A percentile compares a stretch with the other conserved stretches of the same genome.
phyloP scores from a whole-genome alignment of 805 yeast genomes.

The Candida vartiovaarae region DNA sequence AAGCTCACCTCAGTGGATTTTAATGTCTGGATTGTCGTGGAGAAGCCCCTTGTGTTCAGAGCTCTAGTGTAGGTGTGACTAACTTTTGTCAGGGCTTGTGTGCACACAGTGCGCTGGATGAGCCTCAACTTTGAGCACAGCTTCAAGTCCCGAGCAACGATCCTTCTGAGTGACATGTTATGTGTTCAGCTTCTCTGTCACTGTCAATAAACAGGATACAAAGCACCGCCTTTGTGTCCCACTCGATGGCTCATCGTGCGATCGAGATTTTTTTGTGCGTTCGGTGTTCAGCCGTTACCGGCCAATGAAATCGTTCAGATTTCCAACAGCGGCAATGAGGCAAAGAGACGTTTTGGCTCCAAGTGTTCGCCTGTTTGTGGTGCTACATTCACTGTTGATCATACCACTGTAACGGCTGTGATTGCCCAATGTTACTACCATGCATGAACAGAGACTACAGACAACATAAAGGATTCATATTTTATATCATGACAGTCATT shows the following conservation, averaged over 20 bases:
- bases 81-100: neutral
- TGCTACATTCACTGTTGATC: no score
- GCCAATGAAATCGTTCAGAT: conserved; percentile 12
- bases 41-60: conserved; percentile 1
- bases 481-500: neutral
- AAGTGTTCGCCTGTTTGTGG: no score
- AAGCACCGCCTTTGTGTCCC: neutral
- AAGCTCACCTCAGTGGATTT: conserved; percentile 23
- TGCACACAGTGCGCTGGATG: neutral
- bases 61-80: no score
- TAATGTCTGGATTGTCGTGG: neutral
- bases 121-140: neutral
- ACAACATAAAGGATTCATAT: neutral
- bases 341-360: no score
- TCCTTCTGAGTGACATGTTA: neutral
- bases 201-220: neutral
- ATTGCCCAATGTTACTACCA: no score
- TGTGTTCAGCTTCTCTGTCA: no score
- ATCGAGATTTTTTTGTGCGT: neutral
- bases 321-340: conserved; percentile 3
- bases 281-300: neutral
- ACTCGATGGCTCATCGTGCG: no score
- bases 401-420: no score
- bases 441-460: neutral
- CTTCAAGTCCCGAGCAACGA: neutral